Percentiles rank a stretch among this genome's conserved stretches.
Evolutionary conservation across 257 asterid genomes (phyloP).

Genomic region (Nicotiana obtusifolia): DNA sequence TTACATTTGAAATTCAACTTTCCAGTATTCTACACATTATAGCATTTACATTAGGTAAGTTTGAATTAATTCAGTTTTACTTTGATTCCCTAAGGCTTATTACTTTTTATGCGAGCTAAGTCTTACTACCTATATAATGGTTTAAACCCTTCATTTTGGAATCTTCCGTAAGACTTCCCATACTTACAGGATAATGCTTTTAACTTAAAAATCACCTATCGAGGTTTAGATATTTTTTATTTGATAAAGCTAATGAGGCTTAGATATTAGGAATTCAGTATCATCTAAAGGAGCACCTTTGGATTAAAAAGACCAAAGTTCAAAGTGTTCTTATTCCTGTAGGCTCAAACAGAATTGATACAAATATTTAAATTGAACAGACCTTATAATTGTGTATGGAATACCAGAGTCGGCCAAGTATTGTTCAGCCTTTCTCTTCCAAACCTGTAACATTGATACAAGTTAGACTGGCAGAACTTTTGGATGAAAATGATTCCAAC

Average conservation of each 20-base stretch:
- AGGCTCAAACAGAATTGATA: background rate
- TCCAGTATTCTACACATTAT: too few species aligned
- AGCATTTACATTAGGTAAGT: too few species aligned
- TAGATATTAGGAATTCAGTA: too few species aligned
- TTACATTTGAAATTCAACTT: too few species aligned
- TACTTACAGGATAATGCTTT: too few species aligned
- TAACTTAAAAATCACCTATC: too few species aligned
- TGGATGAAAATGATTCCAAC: background rate
- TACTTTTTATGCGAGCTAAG: background rate
- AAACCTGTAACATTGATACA: conserved; percentile 35
- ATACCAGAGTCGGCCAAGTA: conserved; percentile 85
- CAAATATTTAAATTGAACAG: background rate
- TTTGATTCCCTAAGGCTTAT: background rate
- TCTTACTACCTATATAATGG: background rate
- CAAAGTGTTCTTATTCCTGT: background rate
- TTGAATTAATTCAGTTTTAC: too few species aligned
- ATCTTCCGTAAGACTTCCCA: too few species aligned
- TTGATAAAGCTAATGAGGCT: too few species aligned
- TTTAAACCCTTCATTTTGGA: too few species aligned
- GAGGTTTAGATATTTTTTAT: too few species aligned
- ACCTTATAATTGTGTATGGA: conserved; percentile 93
- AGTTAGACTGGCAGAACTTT: background rate
- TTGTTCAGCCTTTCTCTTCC: conserved; percentile 96
- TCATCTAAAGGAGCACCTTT: background rate
- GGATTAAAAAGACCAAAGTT: background rate